Evolutionary conservation across 805 yeast genomes (phyloP).

Genomic region (Pichia nakasei): DNA sequence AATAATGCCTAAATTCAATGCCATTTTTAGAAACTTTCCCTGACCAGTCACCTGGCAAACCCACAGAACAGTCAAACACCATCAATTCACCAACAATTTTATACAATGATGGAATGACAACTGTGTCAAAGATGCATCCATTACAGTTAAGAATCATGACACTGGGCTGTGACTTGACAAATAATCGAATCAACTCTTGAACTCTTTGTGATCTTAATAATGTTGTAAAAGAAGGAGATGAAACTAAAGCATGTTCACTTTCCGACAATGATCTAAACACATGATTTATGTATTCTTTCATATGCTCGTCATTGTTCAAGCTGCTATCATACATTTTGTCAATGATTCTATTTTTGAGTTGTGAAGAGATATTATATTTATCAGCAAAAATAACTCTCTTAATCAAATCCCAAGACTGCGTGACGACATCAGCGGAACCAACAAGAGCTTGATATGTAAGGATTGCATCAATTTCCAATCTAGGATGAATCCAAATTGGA

Average conservation of each 20-base stretch:
- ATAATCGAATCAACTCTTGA: slow-evolving; percentile 19
- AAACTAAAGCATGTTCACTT: slow-evolving; percentile 1
- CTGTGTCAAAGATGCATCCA: slow-evolving; percentile 19
- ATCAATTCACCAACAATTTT: slow-evolving; percentile 20
- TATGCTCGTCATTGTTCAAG: neutral
- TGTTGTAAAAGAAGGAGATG: slow-evolving; percentile 13
- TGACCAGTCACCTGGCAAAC: slow-evolving; percentile 6
- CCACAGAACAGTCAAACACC: slow-evolving; percentile 12
- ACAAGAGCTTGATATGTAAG: slow-evolving; percentile 22
- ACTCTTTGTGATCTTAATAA: slow-evolving; percentile 14
- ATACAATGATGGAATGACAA: slow-evolving; percentile 19
- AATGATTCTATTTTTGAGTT: slow-evolving; percentile 15
- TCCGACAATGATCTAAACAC: slow-evolving; percentile 15
- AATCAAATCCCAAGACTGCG: slow-evolving; percentile 15
- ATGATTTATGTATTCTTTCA: slow-evolving; percentile 9
- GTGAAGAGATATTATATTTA: slow-evolving; percentile 10
- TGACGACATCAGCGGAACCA: slow-evolving; percentile 18
- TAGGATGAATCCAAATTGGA: slow-evolving; percentile 28
- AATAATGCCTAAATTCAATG: slow-evolving; percentile 12
- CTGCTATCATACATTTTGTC: slow-evolving; percentile 15
- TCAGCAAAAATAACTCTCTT: slow-evolving; percentile 23
- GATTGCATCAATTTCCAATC: slow-evolving; percentile 23
- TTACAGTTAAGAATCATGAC: slow-evolving; percentile 16
- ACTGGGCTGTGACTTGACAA: slow-evolving; percentile 16
- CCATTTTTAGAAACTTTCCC: slow-evolving; percentile 6